Base-by-base conservation (phyloP, 768 basidiomycete species). In the Naganishia friedmannii region DNA sequence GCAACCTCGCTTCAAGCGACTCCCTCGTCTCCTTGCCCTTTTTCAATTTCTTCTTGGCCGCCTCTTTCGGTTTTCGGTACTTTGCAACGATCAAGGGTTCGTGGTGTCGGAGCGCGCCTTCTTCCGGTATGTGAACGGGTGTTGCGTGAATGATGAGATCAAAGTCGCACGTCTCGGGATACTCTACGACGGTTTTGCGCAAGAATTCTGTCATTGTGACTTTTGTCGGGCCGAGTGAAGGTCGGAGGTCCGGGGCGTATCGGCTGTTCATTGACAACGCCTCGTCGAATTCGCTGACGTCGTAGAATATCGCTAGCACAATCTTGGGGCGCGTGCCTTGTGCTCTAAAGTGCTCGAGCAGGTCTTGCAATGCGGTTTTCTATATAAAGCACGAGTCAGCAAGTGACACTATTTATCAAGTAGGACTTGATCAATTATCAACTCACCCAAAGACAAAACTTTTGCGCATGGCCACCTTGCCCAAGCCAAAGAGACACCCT, bases 131-230 rank as follows among this genome's bases (percentile, higher is more conserved):
- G 17, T 19, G 48, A 19, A 51, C 48, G 5, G 48, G 48, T 4
- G 48, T 26, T 6, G 48, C 48, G 48, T 51, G 48, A 26, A 51
- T 51, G 48, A 51, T 51, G 17, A 51, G 17, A 19, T 51, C 48
- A 51, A 51, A 51, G 21, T 51, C 48, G 48, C 48, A 51, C 17
- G 48, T 51, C 17, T 51, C 48, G 48, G 48, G 48, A 51, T 51
- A 26, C 4, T 19, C 21, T 19, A 21, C 48, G 48, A 51, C 21
- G 23, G 23, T 26, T 51, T 19, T 26, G 48, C 17, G 48, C 3
- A 51, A 15, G 17, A 51, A 51, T 15, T 26, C 34, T 37, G 34
- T 37, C 34, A 37, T 37, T 37, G 34, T 37, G 34, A 12, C 34
- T 37, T 37, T 37, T 4, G 48, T 26, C 5, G 48, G 48, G 21